These are phyloP conservation scores for Xylaria polymorpha DNA, from an alignment of 2,329 filamentous ascomycete genomes.

Conservation along the genomic window DNA sequence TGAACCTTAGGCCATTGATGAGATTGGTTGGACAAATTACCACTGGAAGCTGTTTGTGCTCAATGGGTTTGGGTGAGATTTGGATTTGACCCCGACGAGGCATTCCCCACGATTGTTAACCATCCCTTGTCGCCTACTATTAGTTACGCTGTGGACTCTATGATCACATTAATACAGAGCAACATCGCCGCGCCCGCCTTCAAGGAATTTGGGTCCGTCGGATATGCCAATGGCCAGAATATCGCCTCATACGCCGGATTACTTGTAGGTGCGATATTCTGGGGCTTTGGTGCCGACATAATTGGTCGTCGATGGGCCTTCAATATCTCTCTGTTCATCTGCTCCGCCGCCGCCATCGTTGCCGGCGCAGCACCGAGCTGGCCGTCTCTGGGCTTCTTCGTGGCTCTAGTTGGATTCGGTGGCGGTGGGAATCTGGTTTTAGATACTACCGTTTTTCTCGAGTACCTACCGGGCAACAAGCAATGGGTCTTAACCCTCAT, in stretches of 20 bases:
- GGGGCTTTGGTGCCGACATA: constrained; percentile 74
- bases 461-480: constrained; percentile 61
- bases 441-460: constrained; percentile 65
- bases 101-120: constrained; percentile 5
- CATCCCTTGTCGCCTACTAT: not conserved
- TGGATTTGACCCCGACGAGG: not conserved
- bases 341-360: constrained; percentile 69
- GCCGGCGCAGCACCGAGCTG: constrained; percentile 76
- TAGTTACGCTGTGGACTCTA: constrained; percentile 67
- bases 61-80: constrained; percentile 67
- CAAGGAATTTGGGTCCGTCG: constrained; percentile 66
- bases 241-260: constrained; percentile 66
- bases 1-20: constrained; percentile 48
- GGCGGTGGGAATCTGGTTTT: constrained; percentile 72
- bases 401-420: constrained; percentile 72
- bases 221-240: constrained; percentile 68
- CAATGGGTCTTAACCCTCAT: constrained; percentile 75
- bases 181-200: constrained; percentile 70
- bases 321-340: constrained; percentile 73
- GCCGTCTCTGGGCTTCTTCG: constrained; percentile 71
- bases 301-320: constrained; percentile 76
- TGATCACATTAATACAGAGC: constrained; percentile 70
- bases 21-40: constrained; percentile 52
- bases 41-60: constrained; percentile 70
- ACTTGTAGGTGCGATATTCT: constrained; percentile 71